Base-by-base conservation (phyloP, 768 basidiomycete species). In the Collybiopsis confluens region DNA sequence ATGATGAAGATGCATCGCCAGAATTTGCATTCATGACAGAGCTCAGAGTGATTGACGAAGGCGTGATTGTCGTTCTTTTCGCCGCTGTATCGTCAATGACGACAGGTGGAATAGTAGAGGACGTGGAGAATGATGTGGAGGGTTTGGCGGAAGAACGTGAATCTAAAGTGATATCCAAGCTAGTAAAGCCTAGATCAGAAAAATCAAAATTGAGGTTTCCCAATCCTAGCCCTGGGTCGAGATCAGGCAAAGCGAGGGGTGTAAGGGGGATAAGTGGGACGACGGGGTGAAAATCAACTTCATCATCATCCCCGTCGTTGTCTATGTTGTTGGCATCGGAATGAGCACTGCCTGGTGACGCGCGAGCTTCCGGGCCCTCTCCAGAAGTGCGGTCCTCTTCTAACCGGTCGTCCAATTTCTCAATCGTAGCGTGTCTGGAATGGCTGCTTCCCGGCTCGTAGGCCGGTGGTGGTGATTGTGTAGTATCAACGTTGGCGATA, bases 381-480 rank as follows among this genome's bases (percentile, higher is more conserved):
- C 3, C 42, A 2, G 30, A 30, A 8, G 16, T 52, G 3, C 7
- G 18, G 23, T 20, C 35, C 21, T 30, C 28, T n/a, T 30, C 20
- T 27, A 16, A 11, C 41, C 33, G 52, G 16, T 20, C 21, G 47
- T 45, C 42, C 20, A n/a, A 21, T 35, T 48, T 48, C 38, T 40
- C 4, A 33, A 24, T 18, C 15, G 46, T 9, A 9, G 20, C 46
- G 10, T 30, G 9, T 27, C 30, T 30, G 11, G n/a, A 33, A 33
- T 33, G 30, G 13, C 30, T 13, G 13, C 30, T 33, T 6, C 30
- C 26, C 8, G 20, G 24, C 26, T 41, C 63, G 40, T 80, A 80
- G 2, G 80, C 76, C 2, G 80, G 78, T 0, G 79, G 80, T 6
- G 78, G 77, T 4, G 78, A 57, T 56, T 27, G 70, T 56, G 65